Base-by-base conservation (phyloP, 2,329 filamentous ascomycete genomes). In the Diaporthe aspalathi region DNA sequence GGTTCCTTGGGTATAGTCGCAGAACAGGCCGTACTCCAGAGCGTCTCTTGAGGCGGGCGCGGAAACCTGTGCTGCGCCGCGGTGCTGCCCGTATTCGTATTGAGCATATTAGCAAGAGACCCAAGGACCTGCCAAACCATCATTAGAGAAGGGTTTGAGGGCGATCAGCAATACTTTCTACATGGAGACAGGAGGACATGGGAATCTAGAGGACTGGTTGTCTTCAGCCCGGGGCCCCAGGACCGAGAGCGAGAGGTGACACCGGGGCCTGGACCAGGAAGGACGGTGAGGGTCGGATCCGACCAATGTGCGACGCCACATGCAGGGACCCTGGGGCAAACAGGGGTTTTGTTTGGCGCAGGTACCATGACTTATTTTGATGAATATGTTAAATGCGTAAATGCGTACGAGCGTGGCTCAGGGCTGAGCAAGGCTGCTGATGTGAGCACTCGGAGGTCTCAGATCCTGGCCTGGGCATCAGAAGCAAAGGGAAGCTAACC, bases 341-440 rank as follows among this genome's bases (percentile, higher is more conserved):
- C 57, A 63, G 5, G 27, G 11, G 27, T 35, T 47, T 35, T 47
- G 57, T 22, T 14, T 47, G 40, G 57, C 17, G 40, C 40, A 62
- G 57, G 57, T 32, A 47, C 57, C 27, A 63, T 63, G 60, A 49
- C 12, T 49, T 49, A 29, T 63, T 20, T 35, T 22, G 12, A 9
- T 49, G 57, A 17, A 32, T 14, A 17, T 20, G 40, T 22, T 60
- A 45, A 12, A 22, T 9, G 56, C 56, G 56, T 60, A 57, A 14
- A 11, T 3, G 54, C 54, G 54, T 60, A 60, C 22, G 24, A n/a
- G 57, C 20, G 16, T 49, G 20, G 22, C 17, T 12, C 16, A 62
- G 40, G 57, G 57, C 57, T 62, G 57, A 62, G 57, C 47, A 14
- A 20, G 60, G 20, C 60, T 63, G 60, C 60, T 63, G 60, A 49